Percentiles rank a stretch among this genome's conserved stretches.
phyloP scores from a whole-genome alignment of 148 eudicot genomes.

The Amaranthus palmeri region DNA sequence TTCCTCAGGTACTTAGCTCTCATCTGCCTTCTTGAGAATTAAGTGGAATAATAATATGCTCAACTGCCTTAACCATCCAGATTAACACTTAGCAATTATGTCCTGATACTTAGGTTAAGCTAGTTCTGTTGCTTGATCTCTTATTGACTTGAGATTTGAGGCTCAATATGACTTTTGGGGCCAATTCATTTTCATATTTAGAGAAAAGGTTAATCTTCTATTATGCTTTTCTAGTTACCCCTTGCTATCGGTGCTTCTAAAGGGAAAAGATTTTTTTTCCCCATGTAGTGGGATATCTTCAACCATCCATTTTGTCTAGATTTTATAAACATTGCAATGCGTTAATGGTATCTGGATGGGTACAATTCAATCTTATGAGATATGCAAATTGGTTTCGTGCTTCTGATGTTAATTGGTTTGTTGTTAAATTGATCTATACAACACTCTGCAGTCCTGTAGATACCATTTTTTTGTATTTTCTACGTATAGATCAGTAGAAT shows the following conservation, averaged over 20 bases:
- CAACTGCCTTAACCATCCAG: background rate
- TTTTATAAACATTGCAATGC: background rate
- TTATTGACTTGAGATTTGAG: background rate
- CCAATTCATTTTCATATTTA: background rate
- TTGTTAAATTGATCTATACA: background rate
- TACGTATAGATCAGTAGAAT: background rate
- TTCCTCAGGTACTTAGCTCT: constrained; percentile 71
- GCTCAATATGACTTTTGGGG: background rate
- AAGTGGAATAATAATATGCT: background rate
- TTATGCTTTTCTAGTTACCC: background rate
- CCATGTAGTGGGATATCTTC: background rate
- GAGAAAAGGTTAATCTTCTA: background rate
- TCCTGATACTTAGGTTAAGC: constrained; percentile 1
- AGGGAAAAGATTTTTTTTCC: background rate
- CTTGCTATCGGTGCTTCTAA: background rate
- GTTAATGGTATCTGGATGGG: background rate
- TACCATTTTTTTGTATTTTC: background rate
- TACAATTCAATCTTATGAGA: background rate
- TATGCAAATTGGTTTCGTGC: background rate
- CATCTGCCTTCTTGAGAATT: background rate
- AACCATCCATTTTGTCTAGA: background rate
- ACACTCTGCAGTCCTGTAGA: background rate
- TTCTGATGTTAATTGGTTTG: background rate
- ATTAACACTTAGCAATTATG: background rate
- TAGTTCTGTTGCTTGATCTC: background rate